Conservation (phyloP, 345 rosid genomes). For the Pelargonium nanum region DNA sequence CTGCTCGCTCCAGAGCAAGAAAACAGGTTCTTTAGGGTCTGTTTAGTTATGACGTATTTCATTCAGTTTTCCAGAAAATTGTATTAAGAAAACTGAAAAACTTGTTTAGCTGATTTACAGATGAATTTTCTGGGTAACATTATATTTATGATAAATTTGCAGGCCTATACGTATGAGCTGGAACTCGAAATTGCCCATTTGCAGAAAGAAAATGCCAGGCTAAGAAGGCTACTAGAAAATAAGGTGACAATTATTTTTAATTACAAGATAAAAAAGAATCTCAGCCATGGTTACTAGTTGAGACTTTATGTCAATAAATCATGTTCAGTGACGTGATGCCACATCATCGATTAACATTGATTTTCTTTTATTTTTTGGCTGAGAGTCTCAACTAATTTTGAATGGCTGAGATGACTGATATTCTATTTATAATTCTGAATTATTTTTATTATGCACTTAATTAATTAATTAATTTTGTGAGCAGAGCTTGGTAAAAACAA, state of each 20-base stretch:
- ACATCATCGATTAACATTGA: no score
- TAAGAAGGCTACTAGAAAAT: constrained; percentile 29
- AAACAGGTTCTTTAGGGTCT: constrained; percentile 27
- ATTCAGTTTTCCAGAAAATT: no score
- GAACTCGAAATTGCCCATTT: constrained; percentile 30
- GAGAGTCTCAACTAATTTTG: no score
- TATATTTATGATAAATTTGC: not conserved
- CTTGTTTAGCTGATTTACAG: no score
- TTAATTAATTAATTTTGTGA: not conserved
- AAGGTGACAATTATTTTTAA: constrained; percentile 19
- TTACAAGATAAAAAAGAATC: not conserved
- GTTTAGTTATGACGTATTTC: no score
- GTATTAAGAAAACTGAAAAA: no score
- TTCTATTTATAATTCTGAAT: no score
- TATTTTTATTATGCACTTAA: not conserved
- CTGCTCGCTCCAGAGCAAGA: constrained; percentile 53
- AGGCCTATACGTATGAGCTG: constrained; percentile 48
- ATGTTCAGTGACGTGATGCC: no score
- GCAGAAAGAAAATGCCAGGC: constrained; percentile 39
- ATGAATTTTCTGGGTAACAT: no score
- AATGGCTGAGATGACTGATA: no score
- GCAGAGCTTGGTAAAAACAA: not conserved
- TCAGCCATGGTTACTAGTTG: not conserved
- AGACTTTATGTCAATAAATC: no score
- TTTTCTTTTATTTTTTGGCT: no score